Percentiles rank a stretch among this genome's conserved stretches.
phyloP scores from a whole-genome alignment of 2,329 filamentous ascomycete genomes.

The Exophiala sp. region DNA sequence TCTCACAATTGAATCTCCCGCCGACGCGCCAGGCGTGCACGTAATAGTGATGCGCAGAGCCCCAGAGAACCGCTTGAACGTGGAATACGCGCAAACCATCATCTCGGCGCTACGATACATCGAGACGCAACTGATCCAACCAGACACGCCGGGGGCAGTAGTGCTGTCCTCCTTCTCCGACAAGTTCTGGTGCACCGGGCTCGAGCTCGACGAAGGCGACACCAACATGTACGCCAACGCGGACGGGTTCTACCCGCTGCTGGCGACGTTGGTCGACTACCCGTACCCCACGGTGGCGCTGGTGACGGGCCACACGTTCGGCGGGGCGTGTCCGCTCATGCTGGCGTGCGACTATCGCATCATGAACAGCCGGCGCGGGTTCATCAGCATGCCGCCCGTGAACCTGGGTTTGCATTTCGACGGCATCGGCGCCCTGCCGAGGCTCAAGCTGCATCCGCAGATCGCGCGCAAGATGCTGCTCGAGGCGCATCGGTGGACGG shows the following conservation, averaged over 20 bases:
- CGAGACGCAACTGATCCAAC: conserved; percentile 41
- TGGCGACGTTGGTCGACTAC: conserved; percentile 47
- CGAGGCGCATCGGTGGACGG: conserved; percentile 52
- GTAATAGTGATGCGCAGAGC: conserved; percentile 51
- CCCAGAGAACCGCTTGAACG: conserved; percentile 50
- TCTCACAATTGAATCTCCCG: conserved; percentile 23
- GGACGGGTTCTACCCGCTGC: conserved; percentile 52
- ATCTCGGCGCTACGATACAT: conserved; percentile 47
- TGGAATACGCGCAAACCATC: conserved; percentile 48
- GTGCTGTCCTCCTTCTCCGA: conserved; percentile 48
- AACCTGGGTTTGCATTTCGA: conserved; percentile 52
- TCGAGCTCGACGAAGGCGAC: conserved; percentile 45
- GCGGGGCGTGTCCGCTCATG: conserved; percentile 45
- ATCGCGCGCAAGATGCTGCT: conserved; percentile 53
- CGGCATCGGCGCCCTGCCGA: conserved; percentile 49
- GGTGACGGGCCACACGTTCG: conserved; percentile 47
- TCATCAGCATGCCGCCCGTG: conserved; percentile 49
- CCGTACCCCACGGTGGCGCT: conserved; percentile 45
- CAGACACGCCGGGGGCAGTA: conserved; percentile 47
- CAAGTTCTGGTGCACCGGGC: conserved; percentile 43
- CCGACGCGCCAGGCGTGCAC: conserved; percentile 38
- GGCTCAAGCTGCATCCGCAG: conserved; percentile 47
- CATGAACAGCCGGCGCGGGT: conserved; percentile 45
- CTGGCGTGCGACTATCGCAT: conserved; percentile 45
- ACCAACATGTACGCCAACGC: conserved; percentile 51